These are phyloP conservation scores for Peronospora destructor DNA, from an alignment of 352 stramenopile species.

Conservation along the genomic window DNA sequence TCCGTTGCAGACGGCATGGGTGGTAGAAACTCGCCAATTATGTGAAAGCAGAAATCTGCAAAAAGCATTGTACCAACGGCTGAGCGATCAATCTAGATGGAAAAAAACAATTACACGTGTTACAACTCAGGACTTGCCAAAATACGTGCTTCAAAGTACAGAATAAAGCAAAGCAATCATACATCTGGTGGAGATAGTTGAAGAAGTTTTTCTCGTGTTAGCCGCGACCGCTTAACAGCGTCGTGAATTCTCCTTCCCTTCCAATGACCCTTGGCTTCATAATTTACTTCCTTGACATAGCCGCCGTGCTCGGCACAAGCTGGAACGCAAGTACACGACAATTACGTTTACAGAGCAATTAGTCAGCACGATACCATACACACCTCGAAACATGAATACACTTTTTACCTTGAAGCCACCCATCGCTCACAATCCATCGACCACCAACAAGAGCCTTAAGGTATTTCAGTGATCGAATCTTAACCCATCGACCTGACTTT, in stretches of 20 bases:
- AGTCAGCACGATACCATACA: slow-evolving; percentile 1
- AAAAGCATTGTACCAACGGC: slow-evolving; percentile 67
- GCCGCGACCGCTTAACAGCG: slow-evolving; percentile 43
- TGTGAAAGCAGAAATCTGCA: slow-evolving; percentile 55
- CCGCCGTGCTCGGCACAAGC: slow-evolving; percentile 33
- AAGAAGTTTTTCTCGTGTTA: slow-evolving; percentile 37
- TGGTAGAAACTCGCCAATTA: slow-evolving; percentile 69
- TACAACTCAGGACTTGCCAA: neutral
- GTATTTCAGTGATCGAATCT: slow-evolving; percentile 83
- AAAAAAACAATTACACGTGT: neutral
- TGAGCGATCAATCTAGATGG: slow-evolving; percentile 6
- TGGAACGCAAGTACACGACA: slow-evolving; percentile 12
- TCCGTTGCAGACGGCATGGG: slow-evolving; percentile 66
- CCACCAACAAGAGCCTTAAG: slow-evolving; percentile 72
- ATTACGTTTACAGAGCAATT: neutral
- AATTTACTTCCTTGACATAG: slow-evolving; percentile 43
- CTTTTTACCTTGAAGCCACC: slow-evolving; percentile 61
- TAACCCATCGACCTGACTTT: slow-evolving; percentile 60
- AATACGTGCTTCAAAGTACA: neutral
- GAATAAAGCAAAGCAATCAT: slow-evolving; percentile 11
- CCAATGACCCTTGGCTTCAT: slow-evolving; percentile 54
- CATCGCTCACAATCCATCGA: slow-evolving; percentile 79
- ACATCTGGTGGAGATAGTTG: slow-evolving; percentile 18
- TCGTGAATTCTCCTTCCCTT: slow-evolving; percentile 46
- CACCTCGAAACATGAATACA: neutral